Evolutionary conservation across 352 stramenopile species (phyloP).

Genomic region (Phytopythium delawarense): DNA sequence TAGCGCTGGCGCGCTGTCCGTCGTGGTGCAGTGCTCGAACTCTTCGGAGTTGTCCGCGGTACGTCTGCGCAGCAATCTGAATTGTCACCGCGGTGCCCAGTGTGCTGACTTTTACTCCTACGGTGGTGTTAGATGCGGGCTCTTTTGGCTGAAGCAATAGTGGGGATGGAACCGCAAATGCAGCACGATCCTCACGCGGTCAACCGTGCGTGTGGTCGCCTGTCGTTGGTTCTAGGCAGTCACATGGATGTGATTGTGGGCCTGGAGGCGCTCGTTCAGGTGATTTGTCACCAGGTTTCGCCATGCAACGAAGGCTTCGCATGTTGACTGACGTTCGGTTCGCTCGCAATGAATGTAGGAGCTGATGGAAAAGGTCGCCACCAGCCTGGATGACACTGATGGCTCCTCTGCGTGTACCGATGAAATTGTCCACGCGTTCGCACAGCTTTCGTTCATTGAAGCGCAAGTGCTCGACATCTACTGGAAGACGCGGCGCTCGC

Average conservation of each 20-base stretch:
- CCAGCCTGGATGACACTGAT: conserved; percentile 22
- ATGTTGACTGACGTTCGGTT: not conserved
- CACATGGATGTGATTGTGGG: not conserved
- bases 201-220: not conserved
- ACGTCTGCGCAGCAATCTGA: conserved; percentile 9
- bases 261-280: not conserved
- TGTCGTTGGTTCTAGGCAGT: not conserved
- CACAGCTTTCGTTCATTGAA: conserved; percentile 33
- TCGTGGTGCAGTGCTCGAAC: conserved; percentile 44
- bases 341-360: conserved; percentile 16
- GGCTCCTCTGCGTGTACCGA: conserved; percentile 30
- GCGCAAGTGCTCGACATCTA: conserved; percentile 47
- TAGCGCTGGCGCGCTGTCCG: not conserved
- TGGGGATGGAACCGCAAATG: not conserved
- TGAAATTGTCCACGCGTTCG: conserved; percentile 41
- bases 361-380: conserved; percentile 26
- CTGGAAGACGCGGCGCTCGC: conserved; percentile 37
- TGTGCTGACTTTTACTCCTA: not conserved
- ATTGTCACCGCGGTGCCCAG: not conserved
- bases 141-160: conserved; percentile 24
- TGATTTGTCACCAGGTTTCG: not conserved
- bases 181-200: not conserved
- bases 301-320: not conserved
- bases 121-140: conserved; percentile 39
- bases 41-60: conserved; percentile 54